Percentiles rank a stretch among this genome's conserved stretches.
Evolutionary conservation across 1,284 basidiomycete genomes (phyloP).

Genomic region (Ganoderma sinense): DNA sequence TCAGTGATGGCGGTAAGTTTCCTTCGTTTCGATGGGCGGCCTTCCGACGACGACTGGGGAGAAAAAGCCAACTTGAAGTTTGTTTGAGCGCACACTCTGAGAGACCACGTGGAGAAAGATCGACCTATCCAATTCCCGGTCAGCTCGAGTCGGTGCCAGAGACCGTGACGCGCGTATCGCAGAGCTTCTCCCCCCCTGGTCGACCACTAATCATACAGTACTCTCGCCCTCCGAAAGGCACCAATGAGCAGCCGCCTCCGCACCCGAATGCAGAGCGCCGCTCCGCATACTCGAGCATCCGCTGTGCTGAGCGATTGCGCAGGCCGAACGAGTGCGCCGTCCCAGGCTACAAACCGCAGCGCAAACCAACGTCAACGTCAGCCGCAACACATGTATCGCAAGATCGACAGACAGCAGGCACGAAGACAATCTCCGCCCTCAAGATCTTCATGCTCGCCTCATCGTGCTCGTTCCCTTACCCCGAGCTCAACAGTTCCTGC

Average conservation of each 20-base stretch:
- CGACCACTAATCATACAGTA: conserved; percentile 14
- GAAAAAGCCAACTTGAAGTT: neutral
- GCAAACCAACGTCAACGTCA: conserved; percentile 6
- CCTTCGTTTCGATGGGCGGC: conserved; percentile 29
- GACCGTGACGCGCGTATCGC: conserved; percentile 42
- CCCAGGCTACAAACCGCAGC: conserved; percentile 44
- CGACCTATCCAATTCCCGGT: conserved; percentile 35
- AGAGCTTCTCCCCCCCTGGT: conserved; percentile 38
- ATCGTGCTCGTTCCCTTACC: conserved; percentile 79
- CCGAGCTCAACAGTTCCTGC: conserved; percentile 65
- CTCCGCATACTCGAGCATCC: conserved; percentile 69
- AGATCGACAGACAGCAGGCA: conserved; percentile 42
- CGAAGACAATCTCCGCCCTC: conserved; percentile 65
- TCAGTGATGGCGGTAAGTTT: conserved; percentile 19
- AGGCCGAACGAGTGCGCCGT: conserved; percentile 59
- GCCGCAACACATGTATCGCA: conserved; percentile 11
- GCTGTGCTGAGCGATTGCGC: conserved; percentile 69
- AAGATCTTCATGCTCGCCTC: conserved; percentile 78
- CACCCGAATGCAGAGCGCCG: conserved; percentile 60
- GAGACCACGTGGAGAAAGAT: neutral
- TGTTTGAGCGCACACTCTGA: neutral
- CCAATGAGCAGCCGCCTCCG: conserved; percentile 44
- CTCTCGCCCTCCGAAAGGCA: conserved; percentile 25
- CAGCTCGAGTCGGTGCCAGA: conserved; percentile 34
- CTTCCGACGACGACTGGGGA: conserved; percentile 11